Evolutionary conservation across 2,329 filamentous ascomycete species (phyloP), one percentile per base, ranked within the genome.

Genomic region (Phialophora expanda): DNA sequence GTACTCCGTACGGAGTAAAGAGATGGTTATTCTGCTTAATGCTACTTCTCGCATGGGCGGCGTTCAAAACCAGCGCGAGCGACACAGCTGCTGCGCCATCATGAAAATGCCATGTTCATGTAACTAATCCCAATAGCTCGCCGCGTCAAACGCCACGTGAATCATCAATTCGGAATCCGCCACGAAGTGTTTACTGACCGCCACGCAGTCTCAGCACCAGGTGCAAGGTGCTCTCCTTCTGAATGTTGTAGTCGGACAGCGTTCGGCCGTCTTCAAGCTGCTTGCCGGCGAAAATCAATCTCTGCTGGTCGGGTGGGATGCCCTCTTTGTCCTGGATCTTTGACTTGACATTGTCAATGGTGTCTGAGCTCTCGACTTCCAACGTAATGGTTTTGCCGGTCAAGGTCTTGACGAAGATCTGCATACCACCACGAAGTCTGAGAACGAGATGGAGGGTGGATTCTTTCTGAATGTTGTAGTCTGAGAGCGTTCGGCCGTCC

Each of bases 381-480:
- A 90, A 74, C 1, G 88, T 89, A 71, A 90, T 89, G 0, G 87
- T 90, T 84, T 89, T 89, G 34, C 88, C 88, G 0, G 91, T 94
- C 1, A 94, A 81, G 0, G 90, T 92, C 85, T 92, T 93, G 76
- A 93, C 90, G 72, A 93, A 93, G 72, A 93, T 93, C 74, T 93
- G 85, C 89, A 91, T 92, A 80, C 90, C 90, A 84, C 90, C 90
- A 80, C 90, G 90, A 5, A 94, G 87, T 76, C 91, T 89, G 26
- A 94, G 88, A 55, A 94, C 91, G 63, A 94, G 77, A 77, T 94
- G 91, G 1, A 94, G 85, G 0, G 91, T 94, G 0, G 88, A 91
- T 76, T 94, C 91, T 82, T 94, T 94, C 79, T 98, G 94, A 55
- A 97, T 97, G 83, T 97, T 97, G 87, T 97, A 97, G 78, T 97